Conservation (phyloP, 2,329 filamentous ascomycete species). For the Microdochium trichocladiopsis region DNA sequence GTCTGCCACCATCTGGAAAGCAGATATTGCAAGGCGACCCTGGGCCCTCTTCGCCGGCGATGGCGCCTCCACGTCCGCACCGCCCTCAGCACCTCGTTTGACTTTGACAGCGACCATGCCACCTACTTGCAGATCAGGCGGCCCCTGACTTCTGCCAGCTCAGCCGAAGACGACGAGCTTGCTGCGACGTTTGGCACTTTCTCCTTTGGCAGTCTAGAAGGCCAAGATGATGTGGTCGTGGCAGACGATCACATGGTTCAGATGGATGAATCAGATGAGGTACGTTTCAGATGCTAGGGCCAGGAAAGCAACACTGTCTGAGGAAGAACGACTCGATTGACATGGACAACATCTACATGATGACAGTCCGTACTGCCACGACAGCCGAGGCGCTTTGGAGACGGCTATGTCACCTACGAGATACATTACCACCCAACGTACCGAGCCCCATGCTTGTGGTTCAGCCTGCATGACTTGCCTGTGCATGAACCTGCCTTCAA, state of each 20-base stretch:
- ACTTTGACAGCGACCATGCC: constrained; percentile 31
- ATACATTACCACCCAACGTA: constrained; percentile 72
- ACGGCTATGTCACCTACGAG: constrained; percentile 58
- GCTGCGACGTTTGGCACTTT: constrained; percentile 37
- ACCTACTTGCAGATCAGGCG: constrained; percentile 52
- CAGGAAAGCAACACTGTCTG: no score
- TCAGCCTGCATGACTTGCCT: constrained; percentile 55
- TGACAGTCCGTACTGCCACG: constrained; percentile 32
- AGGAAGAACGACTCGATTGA: no score
- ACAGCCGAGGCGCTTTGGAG: constrained; percentile 19
- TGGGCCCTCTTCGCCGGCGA: constrained; percentile 44
- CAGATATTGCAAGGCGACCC: constrained; percentile 48
- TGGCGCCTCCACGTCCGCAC: constrained; percentile 49
- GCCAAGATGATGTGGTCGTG: constrained; percentile 11
- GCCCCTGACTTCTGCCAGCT: constrained; percentile 33
- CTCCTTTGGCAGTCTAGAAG: constrained; percentile 27
- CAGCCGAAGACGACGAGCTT: constrained; percentile 35
- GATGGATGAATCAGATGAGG: constrained; percentile 44
- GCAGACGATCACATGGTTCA: constrained; percentile 40
- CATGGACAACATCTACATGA: constrained; percentile 1
- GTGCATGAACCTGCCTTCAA: constrained; percentile 48
- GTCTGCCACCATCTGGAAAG: constrained; percentile 57
- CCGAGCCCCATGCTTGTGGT: constrained; percentile 69
- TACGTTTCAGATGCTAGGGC: constrained; percentile 19
- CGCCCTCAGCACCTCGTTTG: constrained; percentile 38